These are phyloP conservation scores for Cucumis variabilis DNA, from an alignment of 331 rosid genomes.

Conservation along the genomic window DNA sequence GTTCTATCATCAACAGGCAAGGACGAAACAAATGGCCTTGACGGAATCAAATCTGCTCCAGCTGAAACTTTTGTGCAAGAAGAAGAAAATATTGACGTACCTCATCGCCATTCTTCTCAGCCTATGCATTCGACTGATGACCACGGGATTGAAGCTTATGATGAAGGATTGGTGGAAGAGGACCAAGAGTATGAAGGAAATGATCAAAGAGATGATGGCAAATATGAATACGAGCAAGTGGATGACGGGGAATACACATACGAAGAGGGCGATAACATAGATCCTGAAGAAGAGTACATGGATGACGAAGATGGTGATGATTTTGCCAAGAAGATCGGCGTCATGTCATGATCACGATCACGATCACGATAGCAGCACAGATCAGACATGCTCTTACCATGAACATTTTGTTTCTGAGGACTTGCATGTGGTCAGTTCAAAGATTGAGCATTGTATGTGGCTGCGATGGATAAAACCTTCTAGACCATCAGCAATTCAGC, in stretches of 20 bases:
- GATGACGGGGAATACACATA: conserved; percentile 76
- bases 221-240: conserved; percentile 80
- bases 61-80: conserved; percentile 47
- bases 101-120: conserved; percentile 43
- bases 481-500: conserved; percentile 42
- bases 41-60: conserved; percentile 44
- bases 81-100: conserved; percentile 36
- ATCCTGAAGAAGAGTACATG: conserved; percentile 67
- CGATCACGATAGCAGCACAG: conserved; percentile 39
- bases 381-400: conserved; percentile 33
- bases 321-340: conserved; percentile 97
- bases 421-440: conserved; percentile 52
- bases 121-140: conserved; percentile 31
- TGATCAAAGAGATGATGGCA: conserved; percentile 71
- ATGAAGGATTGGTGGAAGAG: conserved; percentile 51
- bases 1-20: conserved; percentile 38
- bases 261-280: conserved; percentile 81
- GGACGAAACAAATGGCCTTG: conserved; percentile 41
- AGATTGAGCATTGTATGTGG: conserved; percentile 48
- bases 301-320: conserved; percentile 92
- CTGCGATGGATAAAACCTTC: conserved; percentile 53
- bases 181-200: conserved; percentile 72
- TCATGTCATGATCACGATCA: conserved; percentile 51
- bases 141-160: conserved; percentile 54
- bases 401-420: conserved; percentile 38